A percentile compares a stretch with the other conserved stretches of the same genome.
Conservation (phyloP, 495 filamentous ascomycete species). For the Sordaria brevicollis region DNA sequence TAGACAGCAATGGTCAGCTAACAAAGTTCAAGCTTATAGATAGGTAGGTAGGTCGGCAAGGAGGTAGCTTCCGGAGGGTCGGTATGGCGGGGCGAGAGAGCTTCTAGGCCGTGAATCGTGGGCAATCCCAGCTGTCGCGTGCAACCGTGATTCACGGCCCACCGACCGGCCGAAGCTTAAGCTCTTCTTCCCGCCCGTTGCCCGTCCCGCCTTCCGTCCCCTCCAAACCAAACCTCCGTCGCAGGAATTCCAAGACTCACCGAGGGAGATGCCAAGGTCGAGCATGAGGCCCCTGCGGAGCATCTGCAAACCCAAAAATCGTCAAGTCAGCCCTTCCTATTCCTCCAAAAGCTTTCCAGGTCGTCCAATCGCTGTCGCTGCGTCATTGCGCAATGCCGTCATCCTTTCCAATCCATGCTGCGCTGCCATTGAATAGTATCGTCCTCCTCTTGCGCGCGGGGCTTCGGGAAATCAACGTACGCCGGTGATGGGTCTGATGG, state of each 20-base stretch:
- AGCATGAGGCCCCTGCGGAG: constrained; percentile 39
- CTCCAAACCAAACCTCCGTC: neutral
- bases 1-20: constrained; percentile 12
- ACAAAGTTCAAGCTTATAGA: neutral
- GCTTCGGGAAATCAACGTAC: constrained; percentile 8
- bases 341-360: constrained; percentile 7
- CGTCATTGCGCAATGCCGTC: neutral
- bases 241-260: constrained; percentile 17
- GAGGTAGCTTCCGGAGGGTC: neutral
- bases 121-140: neutral
- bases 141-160: neutral
- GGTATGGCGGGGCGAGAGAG: neutral
- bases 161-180: neutral
- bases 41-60: neutral
- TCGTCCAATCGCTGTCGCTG: neutral
- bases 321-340: neutral
- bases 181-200: neutral
- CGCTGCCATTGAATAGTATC: neutral
- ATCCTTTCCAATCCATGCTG: neutral
- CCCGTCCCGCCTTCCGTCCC: neutral
- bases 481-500: constrained; percentile 19
- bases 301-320: constrained; percentile 25
- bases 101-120: neutral
- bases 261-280: constrained; percentile 33
- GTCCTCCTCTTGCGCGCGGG: neutral